Evolutionary conservation across 1,284 basidiomycete genomes (phyloP).

Genomic region (Earliella scabrosa): DNA sequence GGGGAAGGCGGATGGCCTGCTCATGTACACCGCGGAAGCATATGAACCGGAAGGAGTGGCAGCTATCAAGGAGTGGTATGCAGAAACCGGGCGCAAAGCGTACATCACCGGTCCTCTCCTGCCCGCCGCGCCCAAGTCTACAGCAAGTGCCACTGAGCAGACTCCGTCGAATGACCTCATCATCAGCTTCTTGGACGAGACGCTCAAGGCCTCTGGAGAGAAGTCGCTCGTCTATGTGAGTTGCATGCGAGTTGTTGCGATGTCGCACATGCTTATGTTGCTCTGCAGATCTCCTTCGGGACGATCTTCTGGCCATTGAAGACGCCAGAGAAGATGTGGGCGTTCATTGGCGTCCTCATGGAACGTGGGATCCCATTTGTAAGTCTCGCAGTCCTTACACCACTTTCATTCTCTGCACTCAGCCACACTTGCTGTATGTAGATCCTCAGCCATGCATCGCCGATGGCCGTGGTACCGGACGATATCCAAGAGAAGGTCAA

Average conservation of each 20-base stretch:
- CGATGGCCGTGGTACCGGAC: slow-evolving; percentile 17
- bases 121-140: slow-evolving; percentile 9
- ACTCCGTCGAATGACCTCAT: slow-evolving; percentile 21
- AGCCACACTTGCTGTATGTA: background rate
- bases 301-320: slow-evolving; percentile 24
- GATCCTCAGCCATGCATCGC: slow-evolving; percentile 27
- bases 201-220: slow-evolving; percentile 20
- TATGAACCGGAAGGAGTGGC: slow-evolving; percentile 25
- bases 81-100: slow-evolving; percentile 14
- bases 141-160: slow-evolving; percentile 12
- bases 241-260: background rate
- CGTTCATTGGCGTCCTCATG: slow-evolving; percentile 25
- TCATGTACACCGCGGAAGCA: slow-evolving; percentile 23
- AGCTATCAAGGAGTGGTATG: slow-evolving; percentile 21
- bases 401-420: too few species aligned
- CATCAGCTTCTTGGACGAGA: slow-evolving; percentile 22
- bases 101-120: slow-evolving; percentile 23
- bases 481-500: slow-evolving; percentile 17
- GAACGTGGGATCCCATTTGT: slow-evolving; percentile 25
- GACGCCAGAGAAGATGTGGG: slow-evolving; percentile 23
- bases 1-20: slow-evolving; percentile 16
- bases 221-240: slow-evolving; percentile 31
- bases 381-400: background rate
- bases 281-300: slow-evolving; percentile 22
- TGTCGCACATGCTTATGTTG: background rate